Conservation (phyloP, 176 grass and related monocot genomes). For the Oryza glaberrima region DNA sequence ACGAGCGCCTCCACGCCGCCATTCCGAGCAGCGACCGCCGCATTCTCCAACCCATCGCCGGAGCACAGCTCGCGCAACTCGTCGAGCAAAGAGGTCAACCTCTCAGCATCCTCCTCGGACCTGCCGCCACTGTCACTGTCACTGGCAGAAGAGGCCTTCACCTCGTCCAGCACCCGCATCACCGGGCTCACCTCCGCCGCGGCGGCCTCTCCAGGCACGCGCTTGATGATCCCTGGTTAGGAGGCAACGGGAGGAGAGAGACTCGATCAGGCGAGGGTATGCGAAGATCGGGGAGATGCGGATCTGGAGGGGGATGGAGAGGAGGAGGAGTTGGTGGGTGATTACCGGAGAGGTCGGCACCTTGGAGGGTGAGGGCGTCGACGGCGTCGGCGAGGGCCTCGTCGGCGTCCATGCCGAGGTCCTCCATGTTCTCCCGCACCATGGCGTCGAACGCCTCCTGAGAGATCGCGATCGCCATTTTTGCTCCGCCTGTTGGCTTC, state of each 20-base stretch:
- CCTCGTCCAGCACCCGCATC: conserved; percentile 59
- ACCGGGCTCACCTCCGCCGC: conserved; percentile 67
- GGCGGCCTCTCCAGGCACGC: conserved; percentile 63
- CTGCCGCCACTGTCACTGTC: conserved; percentile 20
- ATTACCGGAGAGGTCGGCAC: conserved; percentile 79
- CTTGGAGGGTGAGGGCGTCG: conserved; percentile 84
- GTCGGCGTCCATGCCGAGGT: conserved; percentile 93
- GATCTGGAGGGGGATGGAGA: conserved; percentile 25
- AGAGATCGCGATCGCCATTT: conserved; percentile 83
- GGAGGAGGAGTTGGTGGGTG: background rate
- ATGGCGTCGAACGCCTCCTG: conserved; percentile 90
- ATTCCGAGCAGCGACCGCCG: conserved; percentile 66
- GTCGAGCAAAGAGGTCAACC: conserved; percentile 57
- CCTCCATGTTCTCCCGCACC: conserved; percentile 93
- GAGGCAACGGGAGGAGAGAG: background rate
- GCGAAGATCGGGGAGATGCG: background rate
- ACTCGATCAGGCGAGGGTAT: background rate
- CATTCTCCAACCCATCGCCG: conserved; percentile 58
- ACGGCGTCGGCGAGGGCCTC: conserved; percentile 90
- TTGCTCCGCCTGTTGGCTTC: background rate
- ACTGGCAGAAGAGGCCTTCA: conserved; percentile 55
- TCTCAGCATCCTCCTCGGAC: conserved; percentile 39
- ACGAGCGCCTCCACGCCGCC: conserved; percentile 71
- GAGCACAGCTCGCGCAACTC: conserved; percentile 63
- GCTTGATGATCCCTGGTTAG: conserved; percentile 72